Base-by-base conservation (phyloP, 2,329 filamentous ascomycete species). In the Penicillium sp. region DNA sequence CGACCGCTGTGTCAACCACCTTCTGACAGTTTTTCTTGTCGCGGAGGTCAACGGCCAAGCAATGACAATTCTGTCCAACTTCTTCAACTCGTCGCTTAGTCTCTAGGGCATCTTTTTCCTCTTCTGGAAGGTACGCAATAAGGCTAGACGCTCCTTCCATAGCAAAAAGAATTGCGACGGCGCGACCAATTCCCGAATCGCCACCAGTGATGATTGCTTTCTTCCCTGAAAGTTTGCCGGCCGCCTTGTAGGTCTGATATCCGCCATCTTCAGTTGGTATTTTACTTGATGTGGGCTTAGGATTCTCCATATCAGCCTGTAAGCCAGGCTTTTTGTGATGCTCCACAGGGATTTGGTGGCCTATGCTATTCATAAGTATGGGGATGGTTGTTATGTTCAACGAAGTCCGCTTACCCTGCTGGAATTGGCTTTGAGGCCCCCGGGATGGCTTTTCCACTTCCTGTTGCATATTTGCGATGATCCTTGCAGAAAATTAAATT, bases 161-260 rank as follows among this genome's bases (percentile, higher is more conserved):
- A 35, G 90, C 90, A 66, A 88, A 95, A 0, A 95, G 80, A 14
- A 93, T 82, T 1, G 90, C 89, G 1, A 87, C 84, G 0, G 90
- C 87, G 35, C 89, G 85, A 7, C 90, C 90, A 62, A 95, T 93
- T 2, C 90, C 90, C 6, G 84, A 88, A 73, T 93, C 90, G 3
- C 90, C 90, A 14, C 90, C 90, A 0, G 90, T 93, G 67, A 95
- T 93, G 56, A 95, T 75, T 8, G 90, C 90, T 57, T 85, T 89
- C 74, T 88, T 90, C 59, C 86, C 90, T 66, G 84, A 75, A 6
- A 95, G 84, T 76, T 95, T 96, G 48, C 86, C 87, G 1, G 90
- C 88, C 4, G 89, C 84, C 69, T 87, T 86, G 78, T 95, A 93
- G 48, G 82, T 82, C 67, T 89, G 84, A 65, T 84, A 87, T 13